A percentile compares a stretch with the other conserved stretches of the same genome.
Conservation (phyloP, 2,329 filamentous ascomycete species). For the Aspergillus uvarum region DNA sequence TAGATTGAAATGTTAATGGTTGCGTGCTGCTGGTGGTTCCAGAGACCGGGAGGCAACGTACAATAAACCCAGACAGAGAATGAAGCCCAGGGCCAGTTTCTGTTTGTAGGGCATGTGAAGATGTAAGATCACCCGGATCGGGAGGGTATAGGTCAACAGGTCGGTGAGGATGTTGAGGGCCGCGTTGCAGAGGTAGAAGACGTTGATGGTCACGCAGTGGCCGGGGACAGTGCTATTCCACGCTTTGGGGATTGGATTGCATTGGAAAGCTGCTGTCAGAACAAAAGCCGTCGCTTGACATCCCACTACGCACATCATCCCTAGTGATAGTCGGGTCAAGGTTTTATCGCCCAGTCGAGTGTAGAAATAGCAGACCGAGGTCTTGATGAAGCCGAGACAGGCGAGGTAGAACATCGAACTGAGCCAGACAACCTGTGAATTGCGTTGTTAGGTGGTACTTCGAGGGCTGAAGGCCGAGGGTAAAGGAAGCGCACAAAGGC, state of each 20-base stretch:
- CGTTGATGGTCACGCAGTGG: slow-evolving; percentile 50
- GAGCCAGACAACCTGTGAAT: slow-evolving; percentile 43
- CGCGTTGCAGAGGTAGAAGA: slow-evolving; percentile 55
- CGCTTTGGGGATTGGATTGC: slow-evolving; percentile 40
- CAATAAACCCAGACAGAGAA: slow-evolving; percentile 55
- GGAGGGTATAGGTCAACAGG: slow-evolving; percentile 55
- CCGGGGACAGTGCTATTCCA: slow-evolving; percentile 40
- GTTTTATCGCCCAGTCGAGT: slow-evolving; percentile 43
- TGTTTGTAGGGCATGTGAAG: slow-evolving; percentile 51
- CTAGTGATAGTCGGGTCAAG: slow-evolving; percentile 37
- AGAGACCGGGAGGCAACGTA: slow-evolving; percentile 13
- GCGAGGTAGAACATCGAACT: slow-evolving; percentile 53
- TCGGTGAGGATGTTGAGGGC: slow-evolving; percentile 62
- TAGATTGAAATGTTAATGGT: not conserved
- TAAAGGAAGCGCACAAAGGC: slow-evolving; percentile 3
- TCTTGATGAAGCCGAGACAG: slow-evolving; percentile 50
- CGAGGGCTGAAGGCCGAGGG: too few relatives aligned
- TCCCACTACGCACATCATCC: slow-evolving; percentile 44
- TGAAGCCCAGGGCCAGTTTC: slow-evolving; percentile 46
- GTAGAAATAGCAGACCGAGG: slow-evolving; percentile 49
- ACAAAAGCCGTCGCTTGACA: slow-evolving; percentile 45
- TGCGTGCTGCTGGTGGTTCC: not conserved
- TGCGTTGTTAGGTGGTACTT: not conserved
- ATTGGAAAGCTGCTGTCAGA: slow-evolving; percentile 47
- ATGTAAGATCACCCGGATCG: slow-evolving; percentile 49